A percentile compares a stretch with the other conserved stretches of the same genome.
Conservation (phyloP, 2,329 filamentous ascomycete genomes). For the Fusarium circinatum region DNA sequence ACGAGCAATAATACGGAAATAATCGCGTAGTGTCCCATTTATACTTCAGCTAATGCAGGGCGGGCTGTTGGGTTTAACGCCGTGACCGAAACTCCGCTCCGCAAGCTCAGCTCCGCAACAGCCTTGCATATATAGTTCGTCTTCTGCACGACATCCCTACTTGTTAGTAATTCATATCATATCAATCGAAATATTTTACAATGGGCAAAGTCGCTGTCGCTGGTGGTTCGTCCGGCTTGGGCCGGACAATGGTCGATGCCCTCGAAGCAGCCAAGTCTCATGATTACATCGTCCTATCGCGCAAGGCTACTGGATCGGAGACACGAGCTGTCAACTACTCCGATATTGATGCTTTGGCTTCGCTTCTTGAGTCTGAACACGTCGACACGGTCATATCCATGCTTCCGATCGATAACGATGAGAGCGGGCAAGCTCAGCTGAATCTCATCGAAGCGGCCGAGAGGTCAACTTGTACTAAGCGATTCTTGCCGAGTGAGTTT, state of each 20-base stretch:
- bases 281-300: background rate
- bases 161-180: background rate
- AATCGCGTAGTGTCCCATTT: background rate
- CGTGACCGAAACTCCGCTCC: background rate
- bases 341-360: accelerated
- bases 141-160: background rate
- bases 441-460: background rate
- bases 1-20: too few relatives aligned
- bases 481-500: background rate
- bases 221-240: background rate
- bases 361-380: background rate
- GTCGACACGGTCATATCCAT: background rate
- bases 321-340: background rate
- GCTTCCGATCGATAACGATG: background rate
- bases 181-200: accelerated
- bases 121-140: background rate
- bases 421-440: background rate
- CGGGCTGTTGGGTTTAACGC: background rate
- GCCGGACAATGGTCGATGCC: background rate
- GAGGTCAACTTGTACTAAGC: background rate
- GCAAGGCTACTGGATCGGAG: background rate
- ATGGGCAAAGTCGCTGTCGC: background rate
- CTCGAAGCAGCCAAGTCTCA: background rate
- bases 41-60: background rate
- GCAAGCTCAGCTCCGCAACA: background rate